Evolutionary conservation across 2,329 filamentous ascomycete species (phyloP).

Genomic region (Neofusicoccum sp.): DNA sequence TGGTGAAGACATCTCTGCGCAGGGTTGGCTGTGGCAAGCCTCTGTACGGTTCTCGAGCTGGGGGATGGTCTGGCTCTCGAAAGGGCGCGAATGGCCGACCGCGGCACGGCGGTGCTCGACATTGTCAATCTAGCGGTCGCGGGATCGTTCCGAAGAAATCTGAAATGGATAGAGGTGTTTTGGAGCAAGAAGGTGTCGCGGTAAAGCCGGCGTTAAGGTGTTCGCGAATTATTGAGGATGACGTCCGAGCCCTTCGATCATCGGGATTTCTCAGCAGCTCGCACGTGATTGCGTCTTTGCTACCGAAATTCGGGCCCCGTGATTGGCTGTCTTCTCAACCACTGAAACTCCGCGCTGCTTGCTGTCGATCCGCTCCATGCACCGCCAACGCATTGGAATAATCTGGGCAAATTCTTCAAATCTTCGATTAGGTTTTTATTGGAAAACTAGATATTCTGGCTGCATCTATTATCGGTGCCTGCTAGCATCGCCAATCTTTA

Average conservation of each 20-base stretch:
- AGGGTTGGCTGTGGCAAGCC: conserved; percentile 26
- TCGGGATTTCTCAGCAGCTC: conserved; percentile 19
- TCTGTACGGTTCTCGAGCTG: conserved; percentile 27
- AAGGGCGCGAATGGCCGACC: conserved; percentile 34
- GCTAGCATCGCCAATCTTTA: no score
- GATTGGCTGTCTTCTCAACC: not conserved
- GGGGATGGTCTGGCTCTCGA: conserved; percentile 30
- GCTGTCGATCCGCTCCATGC: not conserved
- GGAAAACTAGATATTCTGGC: no score
- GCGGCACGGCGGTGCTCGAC: conserved; percentile 33
- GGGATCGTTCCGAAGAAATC: no score
- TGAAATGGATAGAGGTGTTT: not conserved
- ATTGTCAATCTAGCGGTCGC: conserved; percentile 26
- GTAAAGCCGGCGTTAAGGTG: not conserved
- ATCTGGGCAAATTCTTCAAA: no score
- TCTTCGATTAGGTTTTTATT: no score
- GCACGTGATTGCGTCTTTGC: conserved; percentile 10
- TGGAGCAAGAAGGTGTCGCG: not conserved
- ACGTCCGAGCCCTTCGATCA: not conserved
- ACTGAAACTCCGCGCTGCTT: not conserved
- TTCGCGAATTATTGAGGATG: conserved; percentile 1
- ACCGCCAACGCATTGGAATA: no score
- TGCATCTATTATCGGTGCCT: no score
- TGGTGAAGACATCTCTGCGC: conserved; percentile 41
- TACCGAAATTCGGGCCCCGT: not conserved